These are phyloP conservation scores for Hortiboletus flavorubellus DNA, from an alignment of 768 basidiomycete genomes.

Conservation along the genomic window DNA sequence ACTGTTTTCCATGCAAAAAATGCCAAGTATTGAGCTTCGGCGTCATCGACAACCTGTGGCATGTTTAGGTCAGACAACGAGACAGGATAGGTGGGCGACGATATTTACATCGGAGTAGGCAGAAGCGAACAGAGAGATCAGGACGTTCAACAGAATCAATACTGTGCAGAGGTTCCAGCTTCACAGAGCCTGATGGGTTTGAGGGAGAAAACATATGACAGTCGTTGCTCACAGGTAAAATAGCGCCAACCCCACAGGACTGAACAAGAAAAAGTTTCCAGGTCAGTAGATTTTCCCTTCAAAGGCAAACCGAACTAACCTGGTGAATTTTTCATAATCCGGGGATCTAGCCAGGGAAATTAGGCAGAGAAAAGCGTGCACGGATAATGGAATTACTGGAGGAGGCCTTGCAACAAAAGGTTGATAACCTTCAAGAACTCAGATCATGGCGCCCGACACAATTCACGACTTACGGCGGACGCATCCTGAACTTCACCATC, in stretches of 20 bases:
- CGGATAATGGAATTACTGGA: conserved; percentile 51
- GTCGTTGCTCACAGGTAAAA: conserved; percentile 69
- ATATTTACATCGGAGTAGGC: conserved; percentile 81
- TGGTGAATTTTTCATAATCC: conserved; percentile 58
- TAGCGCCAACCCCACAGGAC: conserved; percentile 58
- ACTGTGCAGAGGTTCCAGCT: conserved; percentile 85
- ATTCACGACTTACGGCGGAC: conserved; percentile 38
- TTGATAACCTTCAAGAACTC: conserved; percentile 53
- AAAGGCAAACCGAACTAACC: conserved; percentile 32
- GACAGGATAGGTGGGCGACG: neutral
- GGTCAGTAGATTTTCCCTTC: neutral
- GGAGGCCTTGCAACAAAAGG: conserved; percentile 70
- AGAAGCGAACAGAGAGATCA: conserved; percentile 94
- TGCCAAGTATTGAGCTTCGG: conserved; percentile 85
- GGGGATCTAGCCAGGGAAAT: conserved; percentile 47
- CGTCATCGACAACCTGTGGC: conserved; percentile 71
- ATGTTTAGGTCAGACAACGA: conserved; percentile 1
- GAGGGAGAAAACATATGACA: neutral
- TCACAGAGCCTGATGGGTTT: neutral
- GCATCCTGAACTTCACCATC: conserved; percentile 68
- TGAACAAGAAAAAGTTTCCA: conserved; percentile 18
- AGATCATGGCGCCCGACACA: neutral
- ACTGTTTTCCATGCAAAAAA: conserved; percentile 89
- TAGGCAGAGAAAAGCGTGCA: neutral
- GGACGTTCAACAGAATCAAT: conserved; percentile 84